A percentile compares a stretch with the other conserved stretches of the same genome.
These are phyloP conservation scores for Seiridium unicorne DNA, from an alignment of 2,329 filamentous ascomycete genomes.

Conservation along the genomic window DNA sequence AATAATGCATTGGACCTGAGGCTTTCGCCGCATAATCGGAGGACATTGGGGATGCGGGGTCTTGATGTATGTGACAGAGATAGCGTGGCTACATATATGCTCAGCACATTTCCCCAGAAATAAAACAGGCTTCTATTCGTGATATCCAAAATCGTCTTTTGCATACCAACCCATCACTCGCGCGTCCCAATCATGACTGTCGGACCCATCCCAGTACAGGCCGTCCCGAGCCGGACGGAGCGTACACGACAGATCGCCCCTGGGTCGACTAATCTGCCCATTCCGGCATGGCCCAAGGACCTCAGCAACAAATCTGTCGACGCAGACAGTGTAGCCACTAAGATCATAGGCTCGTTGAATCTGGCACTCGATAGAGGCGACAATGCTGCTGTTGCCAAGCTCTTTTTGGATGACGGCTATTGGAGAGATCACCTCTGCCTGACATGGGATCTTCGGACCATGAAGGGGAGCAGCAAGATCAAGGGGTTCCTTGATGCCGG, in stretches of 20 bases:
- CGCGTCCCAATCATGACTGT: background rate
- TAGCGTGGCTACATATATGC: background rate
- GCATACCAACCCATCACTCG: background rate
- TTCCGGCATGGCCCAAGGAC: conserved; percentile 39
- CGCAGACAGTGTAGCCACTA: conserved; percentile 32
- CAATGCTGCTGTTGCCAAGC: conserved; percentile 28
- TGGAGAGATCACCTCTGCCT: conserved; percentile 60
- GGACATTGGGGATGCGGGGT: background rate
- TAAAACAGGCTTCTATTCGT: background rate
- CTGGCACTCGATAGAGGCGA: conserved; percentile 31
- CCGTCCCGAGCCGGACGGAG: background rate
- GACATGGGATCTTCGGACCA: conserved; percentile 54
- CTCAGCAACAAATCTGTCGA: conserved; percentile 30
- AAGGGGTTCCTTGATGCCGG: conserved; percentile 26
- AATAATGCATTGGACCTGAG: background rate
- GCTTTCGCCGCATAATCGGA: background rate
- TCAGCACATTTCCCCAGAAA: too few relatives aligned
- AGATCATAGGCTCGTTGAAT: conserved; percentile 37
- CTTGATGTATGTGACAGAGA: background rate
- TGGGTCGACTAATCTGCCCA: conserved; percentile 34
- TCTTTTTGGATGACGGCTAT: conserved; percentile 51
- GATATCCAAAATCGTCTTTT: background rate
- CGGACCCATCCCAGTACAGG: background rate
- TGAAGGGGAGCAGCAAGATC: conserved; percentile 44
- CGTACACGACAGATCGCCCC: conserved; percentile 15